Evolutionary conservation across 352 stramenopile genomes (phyloP), one percentile per base, ranked within the genome.

Genomic region (Globisporangium parvum): DNA sequence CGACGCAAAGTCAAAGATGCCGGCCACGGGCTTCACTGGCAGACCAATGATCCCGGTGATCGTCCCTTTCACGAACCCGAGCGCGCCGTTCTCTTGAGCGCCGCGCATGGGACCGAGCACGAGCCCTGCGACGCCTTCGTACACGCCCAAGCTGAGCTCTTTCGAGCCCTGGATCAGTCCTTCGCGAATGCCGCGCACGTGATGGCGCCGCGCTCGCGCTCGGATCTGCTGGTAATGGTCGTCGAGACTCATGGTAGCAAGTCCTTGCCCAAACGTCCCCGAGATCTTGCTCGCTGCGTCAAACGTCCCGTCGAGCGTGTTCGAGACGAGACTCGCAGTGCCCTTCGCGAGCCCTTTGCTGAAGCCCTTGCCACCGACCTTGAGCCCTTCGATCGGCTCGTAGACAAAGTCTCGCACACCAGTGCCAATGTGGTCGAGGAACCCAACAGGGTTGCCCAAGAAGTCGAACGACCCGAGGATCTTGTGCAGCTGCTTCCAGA

Each of bases 361-460:
- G 52, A 95, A 94, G 12, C 84, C 81, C 57, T 93, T 91, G 9
- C 85, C 84, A 20, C 86, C 86, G 24, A 91, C 83, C 46, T 96
- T 94, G 17, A 97, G 70, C 33, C 91, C 91, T 65, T 98, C 86
- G 20, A 98, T 81, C 18, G 95, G 94, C 63, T 98, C 95, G 63
- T 98, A 98, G 47, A 98, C 97, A 59, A 98, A 98, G 59, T 98
- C 91, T 46, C 91, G 79, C 40, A 98, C 92, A 47, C 94, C 95
- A 24, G 88, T 97, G 42, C 95, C 95, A 62, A 98, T 90, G 60
- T 98, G 97, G 26, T 96, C 88, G 49, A 98, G 66, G 51, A 96
- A 89, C 0, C 85, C 85, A 15, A 95, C 86, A 15, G 85, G 84
- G 44, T 94, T 95, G 42, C 87, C 88, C 17, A 96, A 60, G 31